Evolutionary conservation across 257 asterid genomes (phyloP), one percentile per base, ranked within the genome.

Genomic region (Thymus quinquecostatus): DNA sequence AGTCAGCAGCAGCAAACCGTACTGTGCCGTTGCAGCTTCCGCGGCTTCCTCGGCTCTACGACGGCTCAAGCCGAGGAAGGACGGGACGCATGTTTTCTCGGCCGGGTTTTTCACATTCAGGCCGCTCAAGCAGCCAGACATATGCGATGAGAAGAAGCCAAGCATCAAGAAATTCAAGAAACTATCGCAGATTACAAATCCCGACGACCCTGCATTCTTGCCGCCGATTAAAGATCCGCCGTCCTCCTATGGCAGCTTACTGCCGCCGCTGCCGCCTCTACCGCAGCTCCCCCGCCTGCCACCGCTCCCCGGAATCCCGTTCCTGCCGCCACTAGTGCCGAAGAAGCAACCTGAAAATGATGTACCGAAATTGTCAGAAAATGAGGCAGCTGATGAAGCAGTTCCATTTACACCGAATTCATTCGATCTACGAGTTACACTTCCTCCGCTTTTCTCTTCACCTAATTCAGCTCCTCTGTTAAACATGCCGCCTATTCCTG

Each of bases 41-140:
- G 90, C 96, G 21, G 63, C 89, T 32, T 82, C 96, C 48, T 82
- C 96, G 32, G 55, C 72, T 8, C 61, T 88, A 7, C 84, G 74
- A 7, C 84, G 74, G 64, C 80, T 87, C 62, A 87, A 82, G 69
- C 79, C 92, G 1, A 86, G 79, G 66, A 86, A 81, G 50, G 74
- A 83, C 10, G 93, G 96, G n/a, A 79, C 79, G 1, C 92, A 81
- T 69, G 78, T 90, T 50, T 88, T 87, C 82, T 90, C 98, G 1
- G 95, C 97, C 9, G 98, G 97, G 13, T 86, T 87, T 47, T 86
- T 92, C 88, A 81, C 98, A 21, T 88, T 92, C 84, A 86, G 81
- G 75, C 97, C 98, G 11, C 73, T 87, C 54, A 80, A 85, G 32
- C 91, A 85, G 45, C 96, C 97, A 7, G 75, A 84, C 51, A 58